Evolutionary conservation across 2,329 filamentous ascomycete genomes (phyloP), one percentile per base, ranked within the genome.

Genomic region (Pseudogymnoascus sp.): DNA sequence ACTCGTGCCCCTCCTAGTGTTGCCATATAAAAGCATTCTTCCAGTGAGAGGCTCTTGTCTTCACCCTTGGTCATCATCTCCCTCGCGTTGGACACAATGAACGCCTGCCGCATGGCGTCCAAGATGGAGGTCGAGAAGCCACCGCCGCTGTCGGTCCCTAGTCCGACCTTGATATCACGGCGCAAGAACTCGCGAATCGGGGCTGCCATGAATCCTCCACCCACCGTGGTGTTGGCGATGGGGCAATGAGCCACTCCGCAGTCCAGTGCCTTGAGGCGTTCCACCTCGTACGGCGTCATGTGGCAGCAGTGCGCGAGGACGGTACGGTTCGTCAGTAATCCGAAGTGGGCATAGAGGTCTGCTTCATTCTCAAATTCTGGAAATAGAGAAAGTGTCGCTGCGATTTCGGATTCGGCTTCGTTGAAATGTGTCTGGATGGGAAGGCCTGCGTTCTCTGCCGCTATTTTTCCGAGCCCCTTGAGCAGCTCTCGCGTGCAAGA

Each of bases 261-360:
- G 0, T 71, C 70, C 7, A 82, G 71, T 7, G 72, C 68, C 12
- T 70, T 65, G 1, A 87, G 65, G 4, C 74, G 72, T 0, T 70
- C 63, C 52, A 80, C 76, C 68, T 88, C 85, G 28, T 79, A 74
- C 2, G 81, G 77, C 4, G 74, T 77, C 71, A 86, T 79, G 67
- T 82, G 78, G 60, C 82, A 86, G 71, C 84, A 86, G 67, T 88
- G 85, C 0, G 85, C 85, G 0, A 88, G 77, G 60, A 88, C 85
- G 0, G 80, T 78, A 7, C 80, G 76, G 2, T 71, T 62, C 1
- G 73, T 78, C 5, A 89, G 73, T 3, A 88, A 71, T 0, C 77
- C 77, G 61, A 78, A 84, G 63, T 74, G 68, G 8, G 74, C 71
- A 65, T 87, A 88, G 3, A 88, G 72, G 59, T 85, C 82, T 0